phyloP scores from a whole-genome alignment of 2,329 filamentous ascomycete species.

The Fusarium brevicatenulatum region DNA sequence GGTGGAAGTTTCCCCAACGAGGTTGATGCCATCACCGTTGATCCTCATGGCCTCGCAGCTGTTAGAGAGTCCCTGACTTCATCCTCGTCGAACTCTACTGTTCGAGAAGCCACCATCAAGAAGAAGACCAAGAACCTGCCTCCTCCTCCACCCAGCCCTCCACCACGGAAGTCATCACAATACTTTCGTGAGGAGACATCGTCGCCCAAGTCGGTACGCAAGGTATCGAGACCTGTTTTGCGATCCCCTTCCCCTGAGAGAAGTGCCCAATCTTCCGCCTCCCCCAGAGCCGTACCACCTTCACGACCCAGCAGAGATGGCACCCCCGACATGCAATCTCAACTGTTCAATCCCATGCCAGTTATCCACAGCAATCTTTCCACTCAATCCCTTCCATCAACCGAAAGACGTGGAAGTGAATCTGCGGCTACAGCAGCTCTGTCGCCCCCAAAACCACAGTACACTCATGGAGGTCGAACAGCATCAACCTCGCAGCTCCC shows the following conservation, averaged over 20 bases:
- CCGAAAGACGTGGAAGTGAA: slow-evolving; percentile 59
- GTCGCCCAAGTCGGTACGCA: slow-evolving; percentile 51
- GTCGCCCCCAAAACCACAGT: slow-evolving; percentile 50
- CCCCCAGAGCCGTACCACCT: slow-evolving; percentile 58
- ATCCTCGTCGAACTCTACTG: slow-evolving; percentile 77
- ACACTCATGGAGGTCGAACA: slow-evolving; percentile 44
- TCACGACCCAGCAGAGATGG: slow-evolving; percentile 75
- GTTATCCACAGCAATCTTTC: slow-evolving; percentile 72
- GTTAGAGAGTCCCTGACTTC: slow-evolving; percentile 77
- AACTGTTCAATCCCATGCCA: slow-evolving; percentile 61
- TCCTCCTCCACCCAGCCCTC: slow-evolving; percentile 67
- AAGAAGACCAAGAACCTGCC: slow-evolving; percentile 57
- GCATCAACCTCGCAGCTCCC: slow-evolving; percentile 48
- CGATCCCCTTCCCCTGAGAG: slow-evolving; percentile 49
- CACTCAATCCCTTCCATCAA: slow-evolving; percentile 55
- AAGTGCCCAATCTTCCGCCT: slow-evolving; percentile 40
- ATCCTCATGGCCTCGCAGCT: slow-evolving; percentile 69
- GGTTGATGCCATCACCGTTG: slow-evolving; percentile 55
- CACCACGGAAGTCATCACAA: slow-evolving; percentile 70
- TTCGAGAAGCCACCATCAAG: slow-evolving; percentile 61
- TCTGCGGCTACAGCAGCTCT: slow-evolving; percentile 46
- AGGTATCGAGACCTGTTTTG: slow-evolving; percentile 45
- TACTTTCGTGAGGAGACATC: slow-evolving; percentile 58
- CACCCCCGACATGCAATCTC: slow-evolving; percentile 68
- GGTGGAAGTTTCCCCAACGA: slow-evolving; percentile 66